Conservation (phyloP, 1,284 basidiomycete genomes). For the Melampsora americana region DNA sequence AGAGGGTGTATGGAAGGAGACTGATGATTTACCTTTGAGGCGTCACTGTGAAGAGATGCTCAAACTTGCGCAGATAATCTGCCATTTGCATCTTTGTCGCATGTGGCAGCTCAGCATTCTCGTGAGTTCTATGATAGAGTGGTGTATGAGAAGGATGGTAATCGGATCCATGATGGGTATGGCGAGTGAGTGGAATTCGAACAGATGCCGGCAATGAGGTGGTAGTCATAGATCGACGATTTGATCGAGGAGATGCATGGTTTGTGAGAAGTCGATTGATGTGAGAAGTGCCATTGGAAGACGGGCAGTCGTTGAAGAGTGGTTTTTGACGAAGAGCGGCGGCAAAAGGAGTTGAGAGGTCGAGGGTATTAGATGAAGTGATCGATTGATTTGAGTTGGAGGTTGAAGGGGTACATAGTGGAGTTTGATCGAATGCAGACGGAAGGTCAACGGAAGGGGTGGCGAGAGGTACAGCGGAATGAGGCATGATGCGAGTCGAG, state of each 20-base stretch:
- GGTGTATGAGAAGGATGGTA: neutral
- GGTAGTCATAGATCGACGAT: neutral
- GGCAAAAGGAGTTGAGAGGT: neutral
- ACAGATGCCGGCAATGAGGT: constrained; percentile 7
- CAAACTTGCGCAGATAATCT: constrained; percentile 49
- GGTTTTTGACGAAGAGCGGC: neutral
- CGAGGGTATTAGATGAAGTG: neutral
- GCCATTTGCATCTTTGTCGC: constrained; percentile 47
- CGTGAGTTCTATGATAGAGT: constrained; percentile 19
- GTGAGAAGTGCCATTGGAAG: too few species aligned
- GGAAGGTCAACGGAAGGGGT: constrained; percentile 21
- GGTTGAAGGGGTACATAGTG: constrained; percentile 12
- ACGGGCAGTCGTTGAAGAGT: too few species aligned
- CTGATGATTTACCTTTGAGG: constrained; percentile 64
- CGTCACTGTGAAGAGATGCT: constrained; percentile 67
- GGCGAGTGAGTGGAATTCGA: constrained; percentile 4
- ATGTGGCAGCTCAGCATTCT: constrained; percentile 39
- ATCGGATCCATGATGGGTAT: neutral
- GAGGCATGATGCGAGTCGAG: constrained; percentile 3
- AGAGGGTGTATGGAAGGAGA: too few species aligned
- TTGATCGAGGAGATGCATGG: too few species aligned
- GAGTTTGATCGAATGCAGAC: constrained; percentile 25
- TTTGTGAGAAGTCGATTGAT: too few species aligned
- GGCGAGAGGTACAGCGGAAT: constrained; percentile 21
- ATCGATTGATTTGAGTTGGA: neutral